These are phyloP conservation scores for Yamadazyma endophytica DNA, from an alignment of 805 yeast genomes.

Conservation along the genomic window DNA sequence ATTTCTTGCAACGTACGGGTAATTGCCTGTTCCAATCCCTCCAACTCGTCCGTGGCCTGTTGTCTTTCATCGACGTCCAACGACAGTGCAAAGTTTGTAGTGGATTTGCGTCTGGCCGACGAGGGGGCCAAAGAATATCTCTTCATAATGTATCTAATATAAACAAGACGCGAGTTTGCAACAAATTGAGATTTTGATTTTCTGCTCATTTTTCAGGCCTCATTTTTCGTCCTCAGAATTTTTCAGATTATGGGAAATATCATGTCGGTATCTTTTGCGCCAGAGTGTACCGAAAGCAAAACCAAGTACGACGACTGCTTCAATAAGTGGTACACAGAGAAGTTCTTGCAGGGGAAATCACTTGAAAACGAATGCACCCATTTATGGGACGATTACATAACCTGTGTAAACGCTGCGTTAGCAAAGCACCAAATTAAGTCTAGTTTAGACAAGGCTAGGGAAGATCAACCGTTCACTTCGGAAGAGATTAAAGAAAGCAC, in stretches of 20 bases:
- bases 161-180: slow-evolving; percentile 3
- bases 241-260: slow-evolving; percentile 45
- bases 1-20: slow-evolving; percentile 74
- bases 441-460: slow-evolving; percentile 82
- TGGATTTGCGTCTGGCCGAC: slow-evolving; percentile 27
- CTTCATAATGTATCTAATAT: slow-evolving; percentile 18
- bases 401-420: slow-evolving; percentile 74
- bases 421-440: slow-evolving; percentile 74
- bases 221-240: no score
- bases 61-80: slow-evolving; percentile 10
- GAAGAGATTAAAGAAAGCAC: slow-evolving; percentile 19
- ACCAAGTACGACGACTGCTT: slow-evolving; percentile 88
- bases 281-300: slow-evolving; percentile 89
- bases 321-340: slow-evolving; percentile 89
- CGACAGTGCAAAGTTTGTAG: slow-evolving; percentile 2
- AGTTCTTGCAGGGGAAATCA: slow-evolving; percentile 53
- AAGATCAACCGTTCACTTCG: slow-evolving; percentile 73
- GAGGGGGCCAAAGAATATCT: slow-evolving; percentile 33
- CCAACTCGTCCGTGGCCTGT: slow-evolving; percentile 38
- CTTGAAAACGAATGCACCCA: slow-evolving; percentile 85
- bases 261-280: slow-evolving; percentile 80
- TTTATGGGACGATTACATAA: slow-evolving; percentile 81
- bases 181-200: no score
- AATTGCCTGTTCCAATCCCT: slow-evolving; percentile 73
- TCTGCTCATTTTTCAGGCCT: no score